Base-by-base conservation (phyloP, 495 filamentous ascomycete genomes). In the Neurospora sp. region DNA sequence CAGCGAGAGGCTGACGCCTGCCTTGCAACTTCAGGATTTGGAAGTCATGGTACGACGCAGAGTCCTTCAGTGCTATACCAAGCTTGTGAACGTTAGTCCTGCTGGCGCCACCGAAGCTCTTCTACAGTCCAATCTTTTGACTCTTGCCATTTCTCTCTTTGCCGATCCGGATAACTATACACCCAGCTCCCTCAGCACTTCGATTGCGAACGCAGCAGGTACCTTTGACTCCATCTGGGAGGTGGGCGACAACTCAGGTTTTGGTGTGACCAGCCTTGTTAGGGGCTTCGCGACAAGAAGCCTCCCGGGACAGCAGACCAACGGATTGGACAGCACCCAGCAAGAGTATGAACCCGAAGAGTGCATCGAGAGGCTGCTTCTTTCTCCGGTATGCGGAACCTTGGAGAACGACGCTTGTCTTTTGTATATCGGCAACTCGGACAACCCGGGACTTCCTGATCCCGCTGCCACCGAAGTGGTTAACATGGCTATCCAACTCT, bases 191-290 rank as follows among this genome's bases (percentile, higher is more conserved):
- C 80, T 98, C 35, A 97, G 96, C 77, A 91, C 93, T 22, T 94
- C 94, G 1, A 98, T 99, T 76, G 95, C 94, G 5, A 95, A 89
- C 73, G 92, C 95, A n/a, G 91, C 93, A 4, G 93, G 91, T 0
- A 91, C 88, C 39, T 97, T 98, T 77, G 96, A 99, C 73, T 92
- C 87, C 4, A 87, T 99, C 27, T 99, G 96, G 96, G 96, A 98
- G 71, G 87, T 96, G 46, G 93, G 90, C 16, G 96, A 99, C 78
- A 98, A 98, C 79, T 93, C 90, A 74, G 96, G 93, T 2, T 98
- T 96, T 82, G 96, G 96, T 1, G 89, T 98, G 20, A 96, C 93
- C 16, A 92, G 95, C 22, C 85, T 97, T 40, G 88, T 97, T 6
- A 85, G 89, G 37, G 92, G 93, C 2, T 93, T 96, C 79, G 88